Evolutionary conservation across 2,329 filamentous ascomycete species (phyloP), one percentile per base, ranked within the genome.

Genomic region (Fusarium setosum): DNA sequence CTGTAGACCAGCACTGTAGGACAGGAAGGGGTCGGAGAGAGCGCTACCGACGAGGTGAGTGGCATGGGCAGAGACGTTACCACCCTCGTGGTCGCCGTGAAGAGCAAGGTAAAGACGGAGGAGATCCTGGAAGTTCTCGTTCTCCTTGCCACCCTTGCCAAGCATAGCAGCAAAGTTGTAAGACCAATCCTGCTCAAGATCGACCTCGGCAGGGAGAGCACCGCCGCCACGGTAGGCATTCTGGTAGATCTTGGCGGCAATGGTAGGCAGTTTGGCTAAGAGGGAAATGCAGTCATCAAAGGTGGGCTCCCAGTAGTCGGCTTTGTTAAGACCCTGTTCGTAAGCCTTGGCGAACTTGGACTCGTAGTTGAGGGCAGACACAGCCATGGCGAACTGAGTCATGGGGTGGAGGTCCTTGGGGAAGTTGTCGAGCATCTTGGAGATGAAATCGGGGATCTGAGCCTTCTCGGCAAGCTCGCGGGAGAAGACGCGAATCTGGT

Each of bases 111-210:
- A 99, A 29, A 99, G 84, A 71, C 96, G 89, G 65, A 99, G 87
- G 18, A 99, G 86, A 74, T 99, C 96, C 77, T 98, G 95, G 86
- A 99, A 97, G 77, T 92, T 92, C 81, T 94, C 92, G 72, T 98
- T 91, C 80, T 97, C 85, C 79, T 91, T 88, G 69, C 94, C 93
- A 49, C 90, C 88, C 83, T 96, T 97, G 75, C 95, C 95, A 53
- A 98, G 88, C 89, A 98, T 94, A 68, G 94, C 92, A 42, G 96
- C 96, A 75, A 97, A 99, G 86, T 99, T 99, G 86, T 97, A 97
- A 1, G 94, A 91, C 96, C 96, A 99, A 81, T 99, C 96, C 81
- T 97, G 93, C 70, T 91, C 86, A 58, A 88, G 80, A 73, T 99
- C 94, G 48, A 96, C 84, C 77, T 92, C 83, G 71, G 90, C 87